Percentiles rank a stretch among this genome's conserved stretches.
Evolutionary conservation across 73 alveolate species (phyloP).

Genomic region (Paraurostyla sp.): DNA sequence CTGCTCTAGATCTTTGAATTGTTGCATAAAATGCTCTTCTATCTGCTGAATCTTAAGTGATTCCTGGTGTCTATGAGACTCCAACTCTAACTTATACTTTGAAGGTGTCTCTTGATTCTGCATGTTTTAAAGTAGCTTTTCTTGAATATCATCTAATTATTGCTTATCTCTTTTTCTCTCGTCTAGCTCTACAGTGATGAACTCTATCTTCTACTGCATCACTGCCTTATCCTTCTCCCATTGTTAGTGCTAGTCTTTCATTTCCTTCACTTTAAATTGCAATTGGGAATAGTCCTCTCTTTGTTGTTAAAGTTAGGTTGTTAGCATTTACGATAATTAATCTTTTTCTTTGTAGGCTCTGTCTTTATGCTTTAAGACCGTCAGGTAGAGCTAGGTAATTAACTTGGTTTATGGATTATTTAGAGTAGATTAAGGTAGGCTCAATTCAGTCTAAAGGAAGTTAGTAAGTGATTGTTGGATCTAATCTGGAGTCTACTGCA

Average conservation of each 20-base stretch:
- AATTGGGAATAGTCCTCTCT: conserved; percentile 10
- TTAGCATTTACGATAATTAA: neutral
- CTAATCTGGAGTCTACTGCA: too few species aligned
- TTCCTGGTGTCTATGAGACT: neutral
- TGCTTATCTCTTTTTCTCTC: conserved; percentile 37
- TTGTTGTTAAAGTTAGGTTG: neutral
- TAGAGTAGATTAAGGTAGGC: neutral
- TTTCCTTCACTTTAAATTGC: neutral
- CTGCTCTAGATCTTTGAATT: neutral
- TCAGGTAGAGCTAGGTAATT: neutral
- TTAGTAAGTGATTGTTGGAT: too few species aligned
- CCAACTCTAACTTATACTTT: conserved; percentile 29
- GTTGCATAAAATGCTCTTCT: neutral
- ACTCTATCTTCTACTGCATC: conserved; percentile 12
- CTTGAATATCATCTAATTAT: conserved; percentile 8
- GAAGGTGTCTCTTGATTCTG: conserved; percentile 45
- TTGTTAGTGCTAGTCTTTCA: neutral
- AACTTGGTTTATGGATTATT: neutral
- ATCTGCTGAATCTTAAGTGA: neutral
- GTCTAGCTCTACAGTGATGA: neutral
- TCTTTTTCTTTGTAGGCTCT: conserved; percentile 12
- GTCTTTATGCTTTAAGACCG: conserved; percentile 1
- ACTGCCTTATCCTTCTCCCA: conserved; percentile 34
- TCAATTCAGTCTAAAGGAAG: neutral
- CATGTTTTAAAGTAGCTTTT: neutral